Base-by-base conservation (phyloP, 2,329 filamentous ascomycete genomes). In the Fusarium sp. region DNA sequence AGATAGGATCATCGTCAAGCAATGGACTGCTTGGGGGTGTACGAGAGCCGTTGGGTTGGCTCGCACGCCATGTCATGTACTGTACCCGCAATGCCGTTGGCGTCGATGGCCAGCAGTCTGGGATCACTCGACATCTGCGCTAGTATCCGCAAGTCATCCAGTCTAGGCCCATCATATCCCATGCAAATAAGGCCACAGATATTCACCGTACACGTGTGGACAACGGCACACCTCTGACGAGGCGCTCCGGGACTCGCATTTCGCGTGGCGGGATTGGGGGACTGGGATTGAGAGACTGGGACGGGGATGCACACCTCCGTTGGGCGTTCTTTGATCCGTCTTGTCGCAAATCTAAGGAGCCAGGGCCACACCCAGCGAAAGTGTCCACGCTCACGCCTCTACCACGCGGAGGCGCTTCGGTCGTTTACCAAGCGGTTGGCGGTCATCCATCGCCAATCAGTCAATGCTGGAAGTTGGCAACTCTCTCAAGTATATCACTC, bases 111-210 rank as follows among this genome's bases (percentile, higher is more conserved):
- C 59, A 75, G 62, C 65, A 62, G 68, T 63, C 67, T 75, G 72
- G 73, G 73, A 77, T 76, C 70, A 72, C 71, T 72, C 62, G 56
- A 73, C 54, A 62, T 60, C 66, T 65, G 72, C 71, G 70, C 75
- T 77, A 76, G 71, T 74, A 71, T 77, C 75, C 75, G 75, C 75
- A 76, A 75, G 75, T 76, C 75, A 77, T 77, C 55, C 65, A 74
- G 69, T 62, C 62, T 68, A 64, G 71, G 50, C 63, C 65, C 56
- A 67, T 72, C 62, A 29, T 65, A 42, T 73, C 42, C 65, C 65
- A 72, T 72, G 75, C 65, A 73, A 77, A 76, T 77, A 77, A 75
- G 73, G 75, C 72, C 73, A 75, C 68, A 71, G 68, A 69, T 68
- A 62, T 73, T 75, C 59, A 67, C 68, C 63, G 65, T 68, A 69